Base-by-base conservation (phyloP, 345 rosid genomes). In the Streptanthus diversifolius region DNA sequence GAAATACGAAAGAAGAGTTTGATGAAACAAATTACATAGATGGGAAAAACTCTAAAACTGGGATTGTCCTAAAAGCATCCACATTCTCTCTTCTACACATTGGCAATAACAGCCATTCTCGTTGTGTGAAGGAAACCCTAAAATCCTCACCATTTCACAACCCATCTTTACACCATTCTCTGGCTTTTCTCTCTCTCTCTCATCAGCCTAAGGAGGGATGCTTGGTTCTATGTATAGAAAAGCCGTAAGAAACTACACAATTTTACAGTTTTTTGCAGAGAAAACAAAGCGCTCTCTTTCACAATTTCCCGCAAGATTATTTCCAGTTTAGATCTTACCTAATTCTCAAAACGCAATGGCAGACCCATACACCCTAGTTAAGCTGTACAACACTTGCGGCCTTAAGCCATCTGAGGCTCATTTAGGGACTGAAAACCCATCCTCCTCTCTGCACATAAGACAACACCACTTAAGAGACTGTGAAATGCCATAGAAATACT, bases 161-260 rank as follows among this genome's bases (percentile, higher is more conserved):
- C 71, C 70, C 67, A 68, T 70, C 80, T 87, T 82, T 85, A 87
- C 91, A 87, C 78, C 82, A 78, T 78, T 78, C 36, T 37, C 55
- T 64, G 63, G 54, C 27, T 19, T 40, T 35, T 77, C 63, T 79
- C 55, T 66, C 79, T 70, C 56, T 71, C 77, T 76, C 69, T 75
- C 83, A 66, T 70, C 81, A 80, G 72, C 77, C 66, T 45, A 55
- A 48, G 43, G 44, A 22, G 69, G 74, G 73, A 65, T 80, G 44
- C 60, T 85, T 69, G 47, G 57, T 70, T 80, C 84, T 85, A 83
- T 70, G 77, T 85, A 82, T 86, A 52, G 52, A 33, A 55, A 84
- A 81, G 61, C 79, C 77, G 75, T 80, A 79, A 84, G 83, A 53
- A 75, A 68, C 96, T 88, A 86, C 92, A 87, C 76, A 82, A 83